Evolutionary conservation across 176 grass and related monocot genomes (phyloP).

Genomic region (Oryza glumipatula): DNA sequence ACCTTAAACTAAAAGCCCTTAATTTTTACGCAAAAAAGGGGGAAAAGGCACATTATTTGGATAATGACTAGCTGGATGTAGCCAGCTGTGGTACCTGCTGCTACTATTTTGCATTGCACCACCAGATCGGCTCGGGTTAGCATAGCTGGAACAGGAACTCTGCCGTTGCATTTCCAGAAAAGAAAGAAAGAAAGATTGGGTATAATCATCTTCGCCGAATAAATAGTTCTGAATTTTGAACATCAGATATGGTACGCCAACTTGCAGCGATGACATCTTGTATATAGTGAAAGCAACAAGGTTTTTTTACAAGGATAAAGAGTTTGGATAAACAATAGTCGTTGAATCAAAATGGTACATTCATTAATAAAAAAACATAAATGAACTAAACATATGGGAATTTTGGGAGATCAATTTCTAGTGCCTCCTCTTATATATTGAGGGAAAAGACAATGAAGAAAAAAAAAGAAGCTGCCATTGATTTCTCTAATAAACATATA

Average conservation of each 20-base stretch:
- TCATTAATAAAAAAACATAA: too few species aligned
- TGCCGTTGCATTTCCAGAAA: not conserved
- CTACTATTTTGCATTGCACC: not conserved
- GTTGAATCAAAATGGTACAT: too few species aligned
- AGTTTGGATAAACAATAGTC: too few species aligned
- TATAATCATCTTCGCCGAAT: not conserved
- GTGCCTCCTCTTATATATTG: too few species aligned
- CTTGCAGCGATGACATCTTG: not conserved
- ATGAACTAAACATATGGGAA: too few species aligned
- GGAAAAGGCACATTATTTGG: not conserved
- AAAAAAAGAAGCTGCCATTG: too few species aligned
- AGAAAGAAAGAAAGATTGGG: too few species aligned
- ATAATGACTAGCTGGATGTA: not conserved
- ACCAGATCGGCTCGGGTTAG: not conserved
- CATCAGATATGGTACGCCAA: not conserved
- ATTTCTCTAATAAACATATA: too few species aligned
- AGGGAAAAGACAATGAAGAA: too few species aligned
- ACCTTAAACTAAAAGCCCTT: not conserved
- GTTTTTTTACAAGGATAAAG: too few species aligned
- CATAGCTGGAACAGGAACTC: not conserved
- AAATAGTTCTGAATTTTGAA: not conserved
- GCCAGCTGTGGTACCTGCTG: not conserved
- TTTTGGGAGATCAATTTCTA: too few species aligned
- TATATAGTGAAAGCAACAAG: too few species aligned
- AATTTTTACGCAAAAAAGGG: not conserved